phyloP scores from a whole-genome alignment of 2,329 filamentous ascomycete genomes.

The Fusarium cicatricum region DNA sequence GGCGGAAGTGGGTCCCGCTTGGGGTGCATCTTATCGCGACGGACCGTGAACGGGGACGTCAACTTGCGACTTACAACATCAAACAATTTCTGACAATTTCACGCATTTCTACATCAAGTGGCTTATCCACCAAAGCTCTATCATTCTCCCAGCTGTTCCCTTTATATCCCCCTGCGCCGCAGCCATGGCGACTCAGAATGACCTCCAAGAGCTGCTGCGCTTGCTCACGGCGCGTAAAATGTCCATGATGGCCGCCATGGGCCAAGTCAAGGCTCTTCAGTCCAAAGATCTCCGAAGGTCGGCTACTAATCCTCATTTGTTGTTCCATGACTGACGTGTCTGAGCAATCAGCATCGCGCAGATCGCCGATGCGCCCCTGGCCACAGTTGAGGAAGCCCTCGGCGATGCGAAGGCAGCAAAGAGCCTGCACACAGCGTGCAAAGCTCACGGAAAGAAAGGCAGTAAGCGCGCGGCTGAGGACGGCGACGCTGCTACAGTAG shows the following conservation, averaged over 20 bases:
- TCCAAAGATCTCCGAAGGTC: slow-evolving; percentile 64
- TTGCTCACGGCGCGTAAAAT: slow-evolving; percentile 67
- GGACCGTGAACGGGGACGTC: slow-evolving; percentile 14
- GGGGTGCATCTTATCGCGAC: slow-evolving; percentile 15
- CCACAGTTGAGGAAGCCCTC: slow-evolving; percentile 56
- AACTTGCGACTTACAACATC: slow-evolving; percentile 28
- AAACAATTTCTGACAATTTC: slow-evolving; percentile 6
- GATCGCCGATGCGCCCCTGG: slow-evolving; percentile 59
- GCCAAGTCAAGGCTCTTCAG: slow-evolving; percentile 66
- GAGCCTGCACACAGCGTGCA: slow-evolving; percentile 62
- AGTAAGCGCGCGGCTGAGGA: slow-evolving; percentile 45
- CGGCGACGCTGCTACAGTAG: slow-evolving; percentile 9
- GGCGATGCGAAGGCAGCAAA: slow-evolving; percentile 58
- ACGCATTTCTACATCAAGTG: too few species aligned
- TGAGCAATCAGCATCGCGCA: slow-evolving; percentile 56
- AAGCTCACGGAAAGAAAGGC: slow-evolving; percentile 56
- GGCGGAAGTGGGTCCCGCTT: slow-evolving; percentile 19
- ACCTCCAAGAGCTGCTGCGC: slow-evolving; percentile 68
- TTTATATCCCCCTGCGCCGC: background rate
- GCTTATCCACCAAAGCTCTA: too few species aligned
- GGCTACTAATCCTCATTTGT: background rate
- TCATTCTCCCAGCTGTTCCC: too few species aligned
- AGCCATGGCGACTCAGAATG: slow-evolving; percentile 64
- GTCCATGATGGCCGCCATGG: slow-evolving; percentile 66
- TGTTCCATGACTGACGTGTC: slow-evolving; percentile 1